A percentile compares a stretch with the other conserved stretches of the same genome.
phyloP scores from a whole-genome alignment of 495 filamentous ascomycete species.

The Neurospora sp. region DNA sequence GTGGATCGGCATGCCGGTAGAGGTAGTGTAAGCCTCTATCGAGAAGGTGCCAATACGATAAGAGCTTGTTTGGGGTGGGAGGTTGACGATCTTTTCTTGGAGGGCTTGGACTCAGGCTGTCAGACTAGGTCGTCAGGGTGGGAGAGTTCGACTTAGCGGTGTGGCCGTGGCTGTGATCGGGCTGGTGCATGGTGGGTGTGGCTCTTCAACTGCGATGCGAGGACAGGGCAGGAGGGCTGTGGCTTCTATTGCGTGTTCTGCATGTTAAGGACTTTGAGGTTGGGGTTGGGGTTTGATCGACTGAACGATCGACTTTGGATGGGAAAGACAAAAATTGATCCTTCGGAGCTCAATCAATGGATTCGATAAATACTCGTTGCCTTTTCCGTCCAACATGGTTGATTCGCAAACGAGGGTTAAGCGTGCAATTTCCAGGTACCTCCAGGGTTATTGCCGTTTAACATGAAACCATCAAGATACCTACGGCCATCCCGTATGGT shows the following conservation, averaged over 20 bases:
- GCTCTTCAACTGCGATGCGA: background rate
- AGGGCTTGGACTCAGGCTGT: background rate
- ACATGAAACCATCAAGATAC: no score
- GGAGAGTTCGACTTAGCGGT: background rate
- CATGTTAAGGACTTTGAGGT: background rate
- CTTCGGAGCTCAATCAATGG: no score
- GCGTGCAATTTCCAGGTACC: no score
- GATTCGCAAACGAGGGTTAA: no score
- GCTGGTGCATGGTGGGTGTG: background rate
- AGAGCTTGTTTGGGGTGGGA: background rate
- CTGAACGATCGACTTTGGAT: no score
- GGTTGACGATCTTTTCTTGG: background rate
- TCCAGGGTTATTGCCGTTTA: no score
- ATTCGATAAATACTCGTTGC: no score
- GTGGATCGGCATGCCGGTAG: background rate
- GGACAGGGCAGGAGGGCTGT: background rate
- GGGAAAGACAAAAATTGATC: no score
- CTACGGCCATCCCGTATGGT: no score
- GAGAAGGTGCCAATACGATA: background rate
- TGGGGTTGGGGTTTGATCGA: no score
- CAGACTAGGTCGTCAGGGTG: background rate
- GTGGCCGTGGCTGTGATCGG: background rate
- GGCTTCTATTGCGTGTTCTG: background rate
- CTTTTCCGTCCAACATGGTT: no score
- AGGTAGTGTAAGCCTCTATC: background rate